Evolutionary conservation across 2,329 filamentous ascomycete genomes (phyloP).

Genomic region (Ophiosphaerella narmari): DNA sequence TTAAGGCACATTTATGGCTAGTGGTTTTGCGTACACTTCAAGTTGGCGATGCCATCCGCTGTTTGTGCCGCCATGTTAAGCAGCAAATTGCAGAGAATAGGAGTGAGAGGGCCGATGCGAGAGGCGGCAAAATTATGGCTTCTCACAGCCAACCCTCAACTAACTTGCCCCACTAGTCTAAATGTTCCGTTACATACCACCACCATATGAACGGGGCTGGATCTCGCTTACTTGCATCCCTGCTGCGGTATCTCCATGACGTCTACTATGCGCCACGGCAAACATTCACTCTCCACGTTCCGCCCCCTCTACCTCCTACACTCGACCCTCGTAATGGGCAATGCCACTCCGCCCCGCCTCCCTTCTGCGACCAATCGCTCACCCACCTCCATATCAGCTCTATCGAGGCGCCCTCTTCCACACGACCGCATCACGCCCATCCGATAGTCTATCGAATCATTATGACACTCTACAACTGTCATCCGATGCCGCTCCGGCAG

Average conservation of each 20-base stretch:
- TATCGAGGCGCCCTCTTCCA: slow-evolving; percentile 48
- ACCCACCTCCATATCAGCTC: slow-evolving; percentile 13
- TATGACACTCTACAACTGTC: slow-evolving; percentile 82
- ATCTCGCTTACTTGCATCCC: slow-evolving; percentile 7
- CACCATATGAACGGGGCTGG: slow-evolving; percentile 1
- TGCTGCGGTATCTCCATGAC: slow-evolving; percentile 29
- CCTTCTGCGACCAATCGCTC: slow-evolving; percentile 18
- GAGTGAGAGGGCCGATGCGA: background rate
- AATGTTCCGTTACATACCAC: background rate
- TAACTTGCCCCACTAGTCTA: slow-evolving; percentile 3
- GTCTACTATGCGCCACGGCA: slow-evolving; percentile 16
- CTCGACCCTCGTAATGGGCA: slow-evolving; percentile 23
- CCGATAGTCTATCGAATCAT: slow-evolving; percentile 61
- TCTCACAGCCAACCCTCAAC: slow-evolving; percentile 10
- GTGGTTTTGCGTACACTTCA: slow-evolving; percentile 38
- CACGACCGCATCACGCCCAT: slow-evolving; percentile 46
- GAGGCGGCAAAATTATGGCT: slow-evolving; percentile 15
- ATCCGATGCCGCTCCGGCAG: slow-evolving; percentile 68
- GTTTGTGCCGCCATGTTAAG: slow-evolving; percentile 45
- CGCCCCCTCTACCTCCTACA: slow-evolving; percentile 1
- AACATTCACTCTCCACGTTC: slow-evolving; percentile 12
- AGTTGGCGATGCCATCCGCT: slow-evolving; percentile 43
- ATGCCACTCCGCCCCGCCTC: slow-evolving; percentile 30
- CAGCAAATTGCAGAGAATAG: background rate
- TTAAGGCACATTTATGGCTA: background rate